Base-by-base conservation (phyloP, 345 rosid species). In the Streptanthus diversifolius region DNA sequence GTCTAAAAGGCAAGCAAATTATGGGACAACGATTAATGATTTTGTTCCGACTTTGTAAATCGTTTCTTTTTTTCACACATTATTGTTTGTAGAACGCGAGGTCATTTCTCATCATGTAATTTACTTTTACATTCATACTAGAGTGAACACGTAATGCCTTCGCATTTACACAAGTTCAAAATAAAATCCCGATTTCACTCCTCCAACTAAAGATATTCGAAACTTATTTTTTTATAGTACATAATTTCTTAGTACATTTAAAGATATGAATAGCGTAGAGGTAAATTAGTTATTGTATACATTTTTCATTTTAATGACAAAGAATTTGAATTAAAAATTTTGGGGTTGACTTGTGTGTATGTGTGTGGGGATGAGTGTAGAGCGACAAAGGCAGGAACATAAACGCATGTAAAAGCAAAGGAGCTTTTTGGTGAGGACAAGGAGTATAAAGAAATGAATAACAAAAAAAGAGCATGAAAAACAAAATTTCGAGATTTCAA, bases 1-100 rank as follows among this genome's bases (percentile, higher is more conserved):
- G 70, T 70, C 64, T 62, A 76, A 76, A 76, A 68, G 79, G 58
- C 47, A 68, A 75, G 57, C 74, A 52, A 76, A 24, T 37, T 69
- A 62, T 35, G 69, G 17, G 74, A 69, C 71, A 76, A 53, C 66
- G 17, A 52, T 69, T 69, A 13, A 68, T 76, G 43, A 69, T 69
- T 75, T 63, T 76, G 74, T 69, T 62, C 53, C 11, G 63, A 60
- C 75, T 40, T 52, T 60, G 32, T 33, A 22, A 8, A 6, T 36
- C 27, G 25, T 21, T 32, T 14, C 5, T 15, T 60, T 48, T 32
- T 22, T 13, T 27, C 30, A 45, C 7, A 22, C 27, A 39, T 30
- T 58, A 67, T 48, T 39, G 21, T 67, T 29, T 68, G 1, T 30
- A 30, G 18, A 52, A 32, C 36, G 51, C 55, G 64, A 52, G 14